A percentile compares a stretch with the other conserved stretches of the same genome.
These are phyloP conservation scores for Termitomyces sp. DNA, from an alignment of 1,284 basidiomycete genomes.

Conservation along the genomic window DNA sequence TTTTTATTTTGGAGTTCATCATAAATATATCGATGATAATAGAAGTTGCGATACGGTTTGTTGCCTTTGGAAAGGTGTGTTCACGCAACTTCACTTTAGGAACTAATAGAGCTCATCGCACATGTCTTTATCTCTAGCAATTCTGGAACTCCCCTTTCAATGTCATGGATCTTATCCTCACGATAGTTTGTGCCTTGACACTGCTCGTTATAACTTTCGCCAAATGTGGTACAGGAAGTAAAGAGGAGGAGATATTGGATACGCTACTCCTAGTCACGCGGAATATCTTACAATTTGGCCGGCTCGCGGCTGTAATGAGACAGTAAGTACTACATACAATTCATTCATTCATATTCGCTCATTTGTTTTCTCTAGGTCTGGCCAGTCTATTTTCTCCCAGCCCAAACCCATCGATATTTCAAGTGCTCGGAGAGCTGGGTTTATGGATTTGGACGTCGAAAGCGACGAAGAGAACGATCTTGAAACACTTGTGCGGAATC, in stretches of 20 bases:
- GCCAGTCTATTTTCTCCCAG: constrained; percentile 88
- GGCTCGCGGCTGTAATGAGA: constrained; percentile 85
- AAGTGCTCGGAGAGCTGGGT: constrained; percentile 63
- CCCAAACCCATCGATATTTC: constrained; percentile 90
- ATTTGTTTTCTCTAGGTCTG: constrained; percentile 55
- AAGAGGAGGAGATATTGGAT: constrained; percentile 89
- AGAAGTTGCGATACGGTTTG: constrained; percentile 83
- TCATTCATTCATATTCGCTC: not conserved
- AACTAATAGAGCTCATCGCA: not conserved
- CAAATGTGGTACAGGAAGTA: constrained; percentile 69
- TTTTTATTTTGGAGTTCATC: constrained; percentile 88
- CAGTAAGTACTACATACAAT: constrained; percentile 45
- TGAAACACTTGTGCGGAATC: constrained; percentile 49
- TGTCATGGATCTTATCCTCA: constrained; percentile 80
- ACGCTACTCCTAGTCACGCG: constrained; percentile 85
- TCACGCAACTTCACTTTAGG: not conserved
- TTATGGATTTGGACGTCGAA: constrained; percentile 72
- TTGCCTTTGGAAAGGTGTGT: constrained; percentile 85
- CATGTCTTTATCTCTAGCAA: constrained; percentile 52
- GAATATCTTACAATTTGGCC: constrained; percentile 87
- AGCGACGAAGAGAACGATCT: constrained; percentile 59
- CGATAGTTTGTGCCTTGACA: constrained; percentile 82
- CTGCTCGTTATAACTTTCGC: constrained; percentile 81
- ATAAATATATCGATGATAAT: constrained; percentile 90
- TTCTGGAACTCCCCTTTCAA: constrained; percentile 94